Conservation (phyloP, 345 rosid genomes). For the Noccaea caerulescens region DNA sequence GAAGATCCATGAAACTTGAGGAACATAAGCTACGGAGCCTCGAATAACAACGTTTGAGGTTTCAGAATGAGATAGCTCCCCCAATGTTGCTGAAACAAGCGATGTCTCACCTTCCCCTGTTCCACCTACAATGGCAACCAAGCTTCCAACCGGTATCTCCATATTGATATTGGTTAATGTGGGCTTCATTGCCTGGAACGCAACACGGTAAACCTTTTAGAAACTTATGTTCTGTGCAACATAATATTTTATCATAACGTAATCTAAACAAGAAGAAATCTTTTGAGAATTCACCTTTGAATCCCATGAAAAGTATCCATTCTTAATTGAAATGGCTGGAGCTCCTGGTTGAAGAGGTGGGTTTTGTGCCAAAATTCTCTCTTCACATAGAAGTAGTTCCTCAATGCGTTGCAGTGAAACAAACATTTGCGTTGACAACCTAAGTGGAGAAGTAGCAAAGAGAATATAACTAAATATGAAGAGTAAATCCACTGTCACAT, state of each 20-base stretch:
- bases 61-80: constrained; percentile 72
- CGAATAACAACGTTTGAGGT: constrained; percentile 63
- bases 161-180: constrained; percentile 74
- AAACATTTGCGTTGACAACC: constrained; percentile 94
- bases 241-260: constrained; percentile 15
- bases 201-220: constrained; percentile 4
- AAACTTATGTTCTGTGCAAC: constrained; percentile 3
- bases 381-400: constrained; percentile 84
- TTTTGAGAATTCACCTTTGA: constrained; percentile 57
- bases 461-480: constrained; percentile 12
- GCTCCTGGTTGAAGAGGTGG: constrained; percentile 73
- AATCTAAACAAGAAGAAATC: not conserved
- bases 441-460: constrained; percentile 38
- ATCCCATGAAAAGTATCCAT: constrained; percentile 92
- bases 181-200: constrained; percentile 62
- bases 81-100: constrained; percentile 90
- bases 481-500: constrained; percentile 9
- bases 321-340: constrained; percentile 82
- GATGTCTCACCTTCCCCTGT: constrained; percentile 99
- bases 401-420: constrained; percentile 87
- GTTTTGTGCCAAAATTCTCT: constrained; percentile 70
- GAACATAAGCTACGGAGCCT: constrained; percentile 93
- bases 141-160: constrained; percentile 75
- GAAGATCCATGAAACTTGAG: constrained; percentile 98
- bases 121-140: constrained; percentile 90